Evolutionary conservation across 2,329 filamentous ascomycete genomes (phyloP).

Genomic region (Dryadomyces quercus-mongolicae): DNA sequence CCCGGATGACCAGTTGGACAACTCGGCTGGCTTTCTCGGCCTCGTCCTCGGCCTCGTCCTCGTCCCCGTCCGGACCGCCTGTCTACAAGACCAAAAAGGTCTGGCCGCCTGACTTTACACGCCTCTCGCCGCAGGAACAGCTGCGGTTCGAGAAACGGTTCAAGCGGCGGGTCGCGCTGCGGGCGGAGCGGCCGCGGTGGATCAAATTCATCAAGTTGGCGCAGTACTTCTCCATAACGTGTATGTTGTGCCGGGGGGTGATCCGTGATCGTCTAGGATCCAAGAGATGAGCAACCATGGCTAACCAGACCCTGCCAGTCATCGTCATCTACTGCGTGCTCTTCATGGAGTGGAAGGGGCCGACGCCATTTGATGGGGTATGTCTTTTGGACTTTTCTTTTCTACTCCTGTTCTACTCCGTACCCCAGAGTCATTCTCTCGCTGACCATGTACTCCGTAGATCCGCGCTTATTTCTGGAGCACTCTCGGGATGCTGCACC

Average conservation of each 20-base stretch:
- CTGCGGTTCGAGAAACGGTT: constrained; percentile 70
- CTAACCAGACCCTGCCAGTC: constrained; percentile 21
- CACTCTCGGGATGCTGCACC: constrained; percentile 6
- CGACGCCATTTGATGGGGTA: constrained; percentile 39
- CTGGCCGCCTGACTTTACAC: constrained; percentile 68
- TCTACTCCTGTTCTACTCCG: not conserved
- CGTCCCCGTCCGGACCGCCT: no score
- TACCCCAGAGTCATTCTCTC: not conserved
- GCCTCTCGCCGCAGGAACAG: constrained; percentile 59
- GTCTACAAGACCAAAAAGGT: constrained; percentile 52
- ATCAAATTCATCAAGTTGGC: constrained; percentile 51
- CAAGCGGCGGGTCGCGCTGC: constrained; percentile 54
- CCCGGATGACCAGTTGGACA: no score
- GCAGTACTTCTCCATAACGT: constrained; percentile 47
- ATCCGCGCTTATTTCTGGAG: constrained; percentile 16
- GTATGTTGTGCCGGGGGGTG: no score
- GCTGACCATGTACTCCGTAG: constrained; percentile 9
- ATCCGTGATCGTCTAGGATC: no score
- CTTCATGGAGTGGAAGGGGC: constrained; percentile 45
- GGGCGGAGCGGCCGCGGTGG: constrained; percentile 51
- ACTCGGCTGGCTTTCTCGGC: no score
- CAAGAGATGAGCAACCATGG: not conserved
- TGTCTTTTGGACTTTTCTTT: constrained; percentile 14
- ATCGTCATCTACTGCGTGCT: constrained; percentile 44
- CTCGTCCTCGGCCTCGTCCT: no score